phyloP scores from a whole-genome alignment of 1,284 basidiomycete species.

The Cutaneotrichosporon arboriforme region DNA sequence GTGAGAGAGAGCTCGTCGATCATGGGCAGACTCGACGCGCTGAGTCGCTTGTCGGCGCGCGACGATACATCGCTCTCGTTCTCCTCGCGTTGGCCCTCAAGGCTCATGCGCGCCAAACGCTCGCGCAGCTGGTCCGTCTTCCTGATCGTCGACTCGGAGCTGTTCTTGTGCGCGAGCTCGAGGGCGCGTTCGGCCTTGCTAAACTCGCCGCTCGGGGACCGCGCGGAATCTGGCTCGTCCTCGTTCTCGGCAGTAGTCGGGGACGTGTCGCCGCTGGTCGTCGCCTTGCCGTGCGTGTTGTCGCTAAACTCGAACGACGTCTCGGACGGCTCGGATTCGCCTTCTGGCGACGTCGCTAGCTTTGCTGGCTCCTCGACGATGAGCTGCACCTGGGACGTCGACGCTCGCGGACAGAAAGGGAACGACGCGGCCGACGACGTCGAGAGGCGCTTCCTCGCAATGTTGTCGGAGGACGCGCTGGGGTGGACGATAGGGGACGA shows the following conservation, averaged over 20 bases:
- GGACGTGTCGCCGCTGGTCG: conserved; percentile 35
- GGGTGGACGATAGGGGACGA: conserved; percentile 7
- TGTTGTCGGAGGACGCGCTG: not conserved
- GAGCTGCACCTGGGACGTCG: conserved; percentile 20
- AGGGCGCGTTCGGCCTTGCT: conserved; percentile 34
- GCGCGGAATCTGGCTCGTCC: conserved; percentile 19
- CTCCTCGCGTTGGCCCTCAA: conserved; percentile 40
- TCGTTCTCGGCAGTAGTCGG: conserved; percentile 44
- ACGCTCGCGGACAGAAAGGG: conserved; percentile 26
- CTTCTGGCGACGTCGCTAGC: conserved; percentile 11
- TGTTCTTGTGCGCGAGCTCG: conserved; percentile 44
- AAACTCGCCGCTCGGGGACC: conserved; percentile 34
- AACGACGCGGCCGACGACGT: conserved; percentile 14
- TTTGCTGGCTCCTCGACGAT: not conserved
- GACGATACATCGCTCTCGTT: conserved; percentile 19
- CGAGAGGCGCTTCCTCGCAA: not conserved
- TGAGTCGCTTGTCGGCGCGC: conserved; percentile 12
- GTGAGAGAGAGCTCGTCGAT: conserved; percentile 38
- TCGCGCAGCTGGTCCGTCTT: conserved; percentile 18
- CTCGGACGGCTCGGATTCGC: conserved; percentile 31
- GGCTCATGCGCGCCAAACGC: conserved; percentile 9
- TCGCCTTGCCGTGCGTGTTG: conserved; percentile 20
- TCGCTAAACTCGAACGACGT: conserved; percentile 34
- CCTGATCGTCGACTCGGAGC: conserved; percentile 49
- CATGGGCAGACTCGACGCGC: conserved; percentile 47